Percentiles rank a stretch among this genome's conserved stretches.
These are phyloP conservation scores for Thermothielavioides terrestris DNA, from an alignment of 495 filamentous ascomycete species.

Conservation along the genomic window DNA sequence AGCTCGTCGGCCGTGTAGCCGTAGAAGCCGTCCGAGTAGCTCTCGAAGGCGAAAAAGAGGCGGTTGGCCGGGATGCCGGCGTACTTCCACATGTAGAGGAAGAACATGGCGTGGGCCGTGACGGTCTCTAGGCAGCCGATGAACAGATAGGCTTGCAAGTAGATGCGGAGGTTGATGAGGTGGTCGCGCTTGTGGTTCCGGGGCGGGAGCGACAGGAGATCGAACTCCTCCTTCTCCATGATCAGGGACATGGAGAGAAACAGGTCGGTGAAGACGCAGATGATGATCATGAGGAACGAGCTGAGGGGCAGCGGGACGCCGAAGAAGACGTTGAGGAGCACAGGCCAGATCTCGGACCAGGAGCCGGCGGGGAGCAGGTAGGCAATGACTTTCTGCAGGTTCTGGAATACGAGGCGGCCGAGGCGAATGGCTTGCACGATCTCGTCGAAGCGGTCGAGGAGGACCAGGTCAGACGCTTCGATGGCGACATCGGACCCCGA, in stretches of 20 bases:
- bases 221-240: conserved; percentile 25
- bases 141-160: conserved; percentile 44
- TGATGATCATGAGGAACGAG: conserved; percentile 16
- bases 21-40: conserved; percentile 40
- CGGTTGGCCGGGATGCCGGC: conserved; percentile 34
- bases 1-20: conserved; percentile 38
- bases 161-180: conserved; percentile 44
- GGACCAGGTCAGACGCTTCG: conserved; percentile 72
- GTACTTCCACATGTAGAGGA: conserved; percentile 40
- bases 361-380: conserved; percentile 16
- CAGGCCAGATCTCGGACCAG: conserved; percentile 15
- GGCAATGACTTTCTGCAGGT: conserved; percentile 52
- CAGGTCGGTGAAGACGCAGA: conserved; percentile 5
- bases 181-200: conserved; percentile 23
- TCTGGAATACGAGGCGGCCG: conserved; percentile 57
- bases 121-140: conserved; percentile 42
- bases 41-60: conserved; percentile 42
- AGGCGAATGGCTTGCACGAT: conserved; percentile 61
- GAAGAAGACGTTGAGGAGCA: conserved; percentile 15
- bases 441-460: conserved; percentile 77
- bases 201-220: conserved; percentile 23
- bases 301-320: conserved; percentile 14
- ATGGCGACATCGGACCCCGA: conserved; percentile 78
- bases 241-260: neutral
- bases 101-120: conserved; percentile 44